Percentiles rank a stretch among this genome's conserved stretches.
Evolutionary conservation across 179 eudicot genomes (phyloP).

Genomic region (Carnegiea gigantea): DNA sequence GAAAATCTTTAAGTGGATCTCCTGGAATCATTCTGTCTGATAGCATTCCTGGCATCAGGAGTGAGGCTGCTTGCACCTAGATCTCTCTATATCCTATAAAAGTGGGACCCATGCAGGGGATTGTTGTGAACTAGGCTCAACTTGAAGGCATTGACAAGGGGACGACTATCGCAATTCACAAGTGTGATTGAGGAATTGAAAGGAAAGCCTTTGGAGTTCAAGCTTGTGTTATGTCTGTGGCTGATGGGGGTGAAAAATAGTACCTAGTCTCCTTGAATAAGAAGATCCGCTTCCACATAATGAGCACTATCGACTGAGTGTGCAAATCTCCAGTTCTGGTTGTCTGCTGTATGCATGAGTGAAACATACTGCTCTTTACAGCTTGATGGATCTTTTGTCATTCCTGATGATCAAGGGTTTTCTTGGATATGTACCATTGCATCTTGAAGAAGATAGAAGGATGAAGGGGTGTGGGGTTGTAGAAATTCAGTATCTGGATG

Average conservation of each 20-base stretch:
- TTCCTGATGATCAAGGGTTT: background rate
- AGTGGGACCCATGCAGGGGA: too few species aligned
- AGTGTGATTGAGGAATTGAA: background rate
- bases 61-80: too few species aligned
- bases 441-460: background rate
- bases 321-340: background rate
- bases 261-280: background rate
- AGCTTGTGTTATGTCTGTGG: background rate
- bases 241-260: background rate
- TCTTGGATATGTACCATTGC: background rate
- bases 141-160: background rate
- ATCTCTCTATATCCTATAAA: too few species aligned
- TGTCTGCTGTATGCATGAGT: background rate
- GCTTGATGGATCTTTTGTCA: background rate
- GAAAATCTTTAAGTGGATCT: too few species aligned
- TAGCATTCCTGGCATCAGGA: too few species aligned
- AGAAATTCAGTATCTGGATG: background rate
- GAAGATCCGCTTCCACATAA: background rate
- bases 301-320: background rate
- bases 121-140: background rate
- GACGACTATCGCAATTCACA: too few species aligned
- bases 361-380: background rate
- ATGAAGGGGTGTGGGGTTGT: background rate
- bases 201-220: background rate
- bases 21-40: too few species aligned